Percentiles rank a stretch among this genome's conserved stretches.
Evolutionary conservation across 257 asterid genomes (phyloP).

Genomic region (Linaria vulgaris): DNA sequence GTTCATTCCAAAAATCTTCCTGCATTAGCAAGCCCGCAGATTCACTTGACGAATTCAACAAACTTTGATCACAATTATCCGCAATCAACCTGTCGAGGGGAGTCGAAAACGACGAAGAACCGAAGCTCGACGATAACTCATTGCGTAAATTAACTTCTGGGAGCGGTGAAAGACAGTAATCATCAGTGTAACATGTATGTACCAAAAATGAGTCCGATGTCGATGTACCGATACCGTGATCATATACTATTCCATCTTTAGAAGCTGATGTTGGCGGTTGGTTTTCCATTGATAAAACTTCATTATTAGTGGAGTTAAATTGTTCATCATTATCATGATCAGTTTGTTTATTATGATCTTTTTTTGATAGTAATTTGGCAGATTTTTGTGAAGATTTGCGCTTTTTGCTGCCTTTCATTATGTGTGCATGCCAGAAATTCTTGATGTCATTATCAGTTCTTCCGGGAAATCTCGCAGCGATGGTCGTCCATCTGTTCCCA

Average conservation of each 20-base stretch:
- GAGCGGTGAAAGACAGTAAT: neutral
- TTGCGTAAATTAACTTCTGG: neutral
- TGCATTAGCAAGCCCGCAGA: neutral
- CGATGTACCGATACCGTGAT: too few relatives aligned
- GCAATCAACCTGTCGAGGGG: neutral
- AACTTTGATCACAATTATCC: neutral
- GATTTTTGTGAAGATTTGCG: too few relatives aligned
- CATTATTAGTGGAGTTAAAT: too few relatives aligned
- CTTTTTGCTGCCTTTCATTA: neutral
- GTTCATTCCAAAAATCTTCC: neutral
- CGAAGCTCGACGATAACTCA: neutral
- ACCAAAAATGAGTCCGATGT: too few relatives aligned
- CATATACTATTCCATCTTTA: neutral
- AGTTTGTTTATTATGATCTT: too few relatives aligned
- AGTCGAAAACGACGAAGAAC: neutral
- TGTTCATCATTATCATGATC: too few relatives aligned
- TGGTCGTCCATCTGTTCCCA: constrained; percentile 3
- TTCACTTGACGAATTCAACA: too few relatives aligned
- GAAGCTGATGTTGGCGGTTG: too few relatives aligned
- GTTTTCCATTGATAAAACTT: too few relatives aligned
- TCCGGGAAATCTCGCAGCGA: constrained; percentile 4
- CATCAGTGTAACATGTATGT: neutral
- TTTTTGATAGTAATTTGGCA: neutral
- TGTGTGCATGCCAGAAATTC: constrained; percentile 11
- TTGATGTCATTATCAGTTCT: constrained; percentile 15